Evolutionary conservation across 1,284 basidiomycete genomes (phyloP).

Genomic region (Thelephora terrestris): DNA sequence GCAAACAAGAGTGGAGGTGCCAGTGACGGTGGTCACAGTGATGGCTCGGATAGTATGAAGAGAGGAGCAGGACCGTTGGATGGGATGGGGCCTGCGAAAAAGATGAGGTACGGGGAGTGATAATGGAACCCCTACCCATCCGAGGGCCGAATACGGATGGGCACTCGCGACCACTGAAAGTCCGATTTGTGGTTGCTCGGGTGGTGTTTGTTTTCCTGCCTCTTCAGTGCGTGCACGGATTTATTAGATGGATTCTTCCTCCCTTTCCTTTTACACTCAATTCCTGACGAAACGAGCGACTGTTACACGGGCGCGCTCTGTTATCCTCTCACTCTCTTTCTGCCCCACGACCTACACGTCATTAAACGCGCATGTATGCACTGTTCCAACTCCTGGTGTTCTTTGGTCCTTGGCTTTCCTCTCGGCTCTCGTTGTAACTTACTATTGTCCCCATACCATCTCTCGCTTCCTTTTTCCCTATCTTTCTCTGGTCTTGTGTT

Average conservation of each 20-base stretch:
- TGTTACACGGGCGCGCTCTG: no score
- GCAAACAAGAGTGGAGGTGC: no score
- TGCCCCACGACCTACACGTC: constrained; percentile 15
- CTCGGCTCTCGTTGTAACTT: constrained; percentile 16
- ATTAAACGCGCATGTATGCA: constrained; percentile 20
- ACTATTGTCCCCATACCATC: background rate
- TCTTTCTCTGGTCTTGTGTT: constrained; percentile 7
- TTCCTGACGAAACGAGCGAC: constrained; percentile 1
- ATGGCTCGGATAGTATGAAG: background rate
- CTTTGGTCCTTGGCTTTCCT: constrained; percentile 5
- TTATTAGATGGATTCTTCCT: background rate
- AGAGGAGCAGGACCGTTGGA: background rate
- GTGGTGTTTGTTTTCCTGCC: background rate
- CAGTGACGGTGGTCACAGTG: background rate
- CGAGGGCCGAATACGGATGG: no score
- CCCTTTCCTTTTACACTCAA: constrained; percentile 16
- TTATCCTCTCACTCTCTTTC: constrained; percentile 4
- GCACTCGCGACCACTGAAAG: no score
- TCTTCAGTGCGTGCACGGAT: background rate
- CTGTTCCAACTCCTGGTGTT: constrained; percentile 4
- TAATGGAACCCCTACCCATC: background rate
- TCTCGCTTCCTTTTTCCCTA: constrained; percentile 13
- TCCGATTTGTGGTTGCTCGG: no score
- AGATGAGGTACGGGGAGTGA: background rate
- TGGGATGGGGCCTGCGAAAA: background rate